Evolutionary conservation across 306 rosid species (phyloP), one percentile per base, ranked within the genome.

Genomic region (Prinsepia uniflora): DNA sequence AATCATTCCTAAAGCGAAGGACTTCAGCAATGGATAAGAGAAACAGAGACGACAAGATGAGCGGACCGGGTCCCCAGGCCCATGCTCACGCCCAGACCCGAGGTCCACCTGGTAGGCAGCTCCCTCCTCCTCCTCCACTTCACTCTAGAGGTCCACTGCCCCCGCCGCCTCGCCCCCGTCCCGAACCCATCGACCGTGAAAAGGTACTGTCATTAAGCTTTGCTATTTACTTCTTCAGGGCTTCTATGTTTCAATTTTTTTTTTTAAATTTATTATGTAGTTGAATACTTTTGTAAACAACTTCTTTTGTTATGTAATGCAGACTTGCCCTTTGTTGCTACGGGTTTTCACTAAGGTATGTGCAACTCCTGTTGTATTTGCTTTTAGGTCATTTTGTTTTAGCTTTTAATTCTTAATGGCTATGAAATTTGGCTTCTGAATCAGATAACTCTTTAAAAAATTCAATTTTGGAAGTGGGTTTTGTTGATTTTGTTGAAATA

Each of bases 271-370:
- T 52, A 15, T 52, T 52, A 56, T 20, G 22, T 11, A 56, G 1
- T 56, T 56, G 24, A 6, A 9, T 19, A 52, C 46, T 67, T 52
- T 7, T 30, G 19, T 36, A 44, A 48, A 10, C 24, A n/a, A 7
- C 4, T 52, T 11, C 7, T 68, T 14, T 36, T 19, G 3, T 40
- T 30, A 24, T 68, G 68, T 11, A 18, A 22, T 78, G 41, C 89
- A 92, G 97, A 91, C 92, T 14, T 94, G 99, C 66, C 99, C 97
- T n/a, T 81, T 94, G 43, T 74, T 94, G 54, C 96, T 94, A 55
- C 88, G 97, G 67, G 99, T 94, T 42, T 94, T 94, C 83, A 91
- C 99, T 0, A 89, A 87, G 97, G 96, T 92, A 80, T 12, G 74
- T 12, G 15, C 17, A 20, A 7, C 46, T 67, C 43, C 0, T 15